Base-by-base conservation (phyloP, 257 asterid species). In the Solanum gandarillasii region DNA sequence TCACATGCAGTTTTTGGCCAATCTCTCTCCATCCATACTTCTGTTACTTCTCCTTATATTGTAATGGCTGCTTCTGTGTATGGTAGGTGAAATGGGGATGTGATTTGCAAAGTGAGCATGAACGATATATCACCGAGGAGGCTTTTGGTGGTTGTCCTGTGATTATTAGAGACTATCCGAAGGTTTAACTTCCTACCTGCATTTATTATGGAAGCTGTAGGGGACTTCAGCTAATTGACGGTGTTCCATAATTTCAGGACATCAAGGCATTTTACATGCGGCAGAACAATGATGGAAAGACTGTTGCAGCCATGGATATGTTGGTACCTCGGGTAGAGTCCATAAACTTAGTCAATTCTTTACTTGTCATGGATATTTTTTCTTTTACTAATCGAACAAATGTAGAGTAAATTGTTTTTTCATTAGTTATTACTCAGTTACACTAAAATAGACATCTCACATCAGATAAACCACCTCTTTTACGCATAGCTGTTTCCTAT, bases 261-360 rank as follows among this genome's bases (percentile, higher is more conserved):
- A 97, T 97, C 89, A 96, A 96, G 91, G 98, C 99, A 89, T 97
- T 97, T 90, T 97, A 96, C 94, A 97, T 97, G 99, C 95, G 99
- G 84, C 91, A 94, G 91, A 97, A 97, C 90, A 98, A 97, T 82
- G 99, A 97, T 92, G 98, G 96, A 86, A 95, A 92, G 93, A 97
- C 99, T 23, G 99, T 97, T 27, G 99, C 99, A 83, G 99, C 99
- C 88, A 97, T 97, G 99, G 99, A 97, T 92, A 91, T 96, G 99
- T 90, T 97, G 94, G 99, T 97, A 93, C 99, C 99, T 87, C 97
- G 95, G 98, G 99, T 97, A 96, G 68, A 82, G 71, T 82, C 21
- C 29, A 48, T 12, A 31, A 82, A 82, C 86, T 48, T 31, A 10
- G 65, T 82, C 29, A 82, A 48, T 48, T 48, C 70, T 48, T 82